Percentiles rank a stretch among this genome's conserved stretches.
Conservation (phyloP, 129 eudicot species). For the Daucus carota region DNA sequence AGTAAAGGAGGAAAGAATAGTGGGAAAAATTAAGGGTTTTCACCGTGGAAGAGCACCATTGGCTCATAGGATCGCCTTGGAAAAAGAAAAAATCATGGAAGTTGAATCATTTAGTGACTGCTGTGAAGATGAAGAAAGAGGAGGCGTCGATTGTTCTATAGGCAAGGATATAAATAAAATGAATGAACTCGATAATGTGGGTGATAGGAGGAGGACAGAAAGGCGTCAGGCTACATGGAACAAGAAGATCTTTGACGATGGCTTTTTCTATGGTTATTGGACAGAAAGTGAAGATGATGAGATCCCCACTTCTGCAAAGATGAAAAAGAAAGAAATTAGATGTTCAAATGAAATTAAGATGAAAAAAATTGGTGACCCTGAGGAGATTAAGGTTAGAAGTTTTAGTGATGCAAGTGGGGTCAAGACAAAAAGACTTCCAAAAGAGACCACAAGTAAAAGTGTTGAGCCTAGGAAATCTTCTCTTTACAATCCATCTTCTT, state of each 20-base stretch:
- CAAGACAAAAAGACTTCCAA: slow-evolving; percentile 6
- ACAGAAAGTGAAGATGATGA: slow-evolving; percentile 21
- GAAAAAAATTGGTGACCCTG: not conserved
- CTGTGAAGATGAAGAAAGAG: slow-evolving; percentile 11
- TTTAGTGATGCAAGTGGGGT: slow-evolving; percentile 2
- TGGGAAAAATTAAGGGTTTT: slow-evolving; percentile 12
- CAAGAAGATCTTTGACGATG: slow-evolving; percentile 16
- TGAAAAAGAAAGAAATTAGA: not conserved
- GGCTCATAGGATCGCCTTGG: slow-evolving; percentile 7
- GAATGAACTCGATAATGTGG: slow-evolving; percentile 12
- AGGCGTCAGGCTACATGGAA: slow-evolving; percentile 13
- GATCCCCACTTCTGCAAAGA: not conserved
- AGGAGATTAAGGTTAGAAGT: not conserved
- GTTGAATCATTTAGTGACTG: slow-evolving; percentile 11
- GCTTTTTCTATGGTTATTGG: slow-evolving; percentile 20
- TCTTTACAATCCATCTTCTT: slow-evolving; percentile 20
- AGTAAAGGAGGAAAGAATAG: not conserved
- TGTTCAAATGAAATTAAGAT: slow-evolving; percentile 5
- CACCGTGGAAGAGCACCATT: slow-evolving; percentile 9
- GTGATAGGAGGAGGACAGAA: slow-evolving; percentile 12
- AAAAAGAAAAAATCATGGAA: not conserved
- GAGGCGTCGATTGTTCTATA: not conserved
- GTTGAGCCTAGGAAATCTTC: not conserved
- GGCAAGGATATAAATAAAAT: slow-evolving; percentile 12
- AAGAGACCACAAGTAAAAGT: slow-evolving; percentile 6